phyloP scores from a whole-genome alignment of 2,329 filamentous ascomycete species.

The Cercospora berteroae region DNA sequence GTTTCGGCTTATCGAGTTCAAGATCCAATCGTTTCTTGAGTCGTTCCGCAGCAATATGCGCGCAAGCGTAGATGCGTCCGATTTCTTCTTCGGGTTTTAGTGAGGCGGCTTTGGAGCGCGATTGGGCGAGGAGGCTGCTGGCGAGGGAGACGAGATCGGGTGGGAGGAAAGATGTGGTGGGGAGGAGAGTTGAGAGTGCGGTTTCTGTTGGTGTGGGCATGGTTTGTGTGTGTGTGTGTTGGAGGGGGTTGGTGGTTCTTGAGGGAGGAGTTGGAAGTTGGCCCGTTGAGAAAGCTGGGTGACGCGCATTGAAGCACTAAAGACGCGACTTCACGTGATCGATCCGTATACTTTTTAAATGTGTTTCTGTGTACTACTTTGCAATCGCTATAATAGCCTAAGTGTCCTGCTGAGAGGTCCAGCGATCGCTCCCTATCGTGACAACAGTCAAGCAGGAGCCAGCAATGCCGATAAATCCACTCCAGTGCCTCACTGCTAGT shows the following conservation, averaged over 20 bases:
- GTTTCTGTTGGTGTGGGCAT: slow-evolving; percentile 76
- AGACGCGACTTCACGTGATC: not conserved
- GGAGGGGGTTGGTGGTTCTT: not conserved
- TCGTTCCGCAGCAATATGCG: slow-evolving; percentile 85
- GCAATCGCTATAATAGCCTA: not conserved
- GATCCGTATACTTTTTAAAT: no score
- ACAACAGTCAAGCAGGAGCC: not conserved
- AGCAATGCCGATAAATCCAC: not conserved
- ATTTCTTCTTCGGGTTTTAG: slow-evolving; percentile 85
- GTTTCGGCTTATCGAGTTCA: slow-evolving; percentile 70
- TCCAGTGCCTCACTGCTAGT: not conserved
- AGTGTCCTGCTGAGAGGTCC: not conserved
- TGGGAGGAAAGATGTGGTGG: slow-evolving; percentile 68
- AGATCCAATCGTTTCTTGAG: slow-evolving; percentile 74
- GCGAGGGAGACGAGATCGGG: slow-evolving; percentile 69
- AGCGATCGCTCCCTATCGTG: not conserved
- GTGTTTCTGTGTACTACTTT: not conserved
- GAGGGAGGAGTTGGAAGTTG: not conserved
- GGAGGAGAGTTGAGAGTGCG: slow-evolving; percentile 69
- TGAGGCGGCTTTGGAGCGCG: slow-evolving; percentile 70
- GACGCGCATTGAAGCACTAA: not conserved
- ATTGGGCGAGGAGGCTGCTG: slow-evolving; percentile 73
- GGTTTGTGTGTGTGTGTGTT: not conserved
- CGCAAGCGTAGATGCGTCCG: slow-evolving; percentile 78
- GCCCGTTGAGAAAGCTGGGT: not conserved